A percentile compares a stretch with the other conserved stretches of the same genome.
Evolutionary conservation across 331 rosid species (phyloP).

Genomic region (Quercus lobata): DNA sequence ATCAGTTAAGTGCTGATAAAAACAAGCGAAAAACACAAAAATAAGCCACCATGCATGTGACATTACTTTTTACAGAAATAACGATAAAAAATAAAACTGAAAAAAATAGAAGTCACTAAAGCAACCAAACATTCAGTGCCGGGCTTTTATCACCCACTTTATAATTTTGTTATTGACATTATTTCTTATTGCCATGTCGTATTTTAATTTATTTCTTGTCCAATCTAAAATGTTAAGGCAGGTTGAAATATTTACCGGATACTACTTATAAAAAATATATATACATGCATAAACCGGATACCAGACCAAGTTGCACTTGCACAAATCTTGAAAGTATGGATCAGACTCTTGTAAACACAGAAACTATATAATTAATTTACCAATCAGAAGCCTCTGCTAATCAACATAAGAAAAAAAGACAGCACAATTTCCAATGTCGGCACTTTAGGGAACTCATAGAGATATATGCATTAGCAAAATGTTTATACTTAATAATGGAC

Average conservation of each 20-base stretch:
- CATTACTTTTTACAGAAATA: neutral
- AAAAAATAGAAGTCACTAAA: neutral
- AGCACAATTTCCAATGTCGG: neutral
- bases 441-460: slow-evolving; percentile 4
- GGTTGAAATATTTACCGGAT: neutral
- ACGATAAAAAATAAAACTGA: neutral
- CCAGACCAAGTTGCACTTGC: neutral
- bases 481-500: neutral
- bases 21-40: no score
- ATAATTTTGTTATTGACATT: no score
- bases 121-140: neutral
- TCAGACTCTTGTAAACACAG: neutral
- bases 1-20: neutral
- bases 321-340: neutral
- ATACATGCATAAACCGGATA: neutral
- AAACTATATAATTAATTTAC: neutral
- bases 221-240: neutral
- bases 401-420: neutral
- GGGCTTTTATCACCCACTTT: no score
- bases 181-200: no score
- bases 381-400: neutral
- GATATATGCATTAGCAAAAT: slow-evolving; percentile 6
- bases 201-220: neutral
- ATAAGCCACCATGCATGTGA: neutral
- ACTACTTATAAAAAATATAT: neutral